Evolutionary conservation across 2,329 filamentous ascomycete genomes (phyloP).

Genomic region (Emmonsiellopsis sp.): DNA sequence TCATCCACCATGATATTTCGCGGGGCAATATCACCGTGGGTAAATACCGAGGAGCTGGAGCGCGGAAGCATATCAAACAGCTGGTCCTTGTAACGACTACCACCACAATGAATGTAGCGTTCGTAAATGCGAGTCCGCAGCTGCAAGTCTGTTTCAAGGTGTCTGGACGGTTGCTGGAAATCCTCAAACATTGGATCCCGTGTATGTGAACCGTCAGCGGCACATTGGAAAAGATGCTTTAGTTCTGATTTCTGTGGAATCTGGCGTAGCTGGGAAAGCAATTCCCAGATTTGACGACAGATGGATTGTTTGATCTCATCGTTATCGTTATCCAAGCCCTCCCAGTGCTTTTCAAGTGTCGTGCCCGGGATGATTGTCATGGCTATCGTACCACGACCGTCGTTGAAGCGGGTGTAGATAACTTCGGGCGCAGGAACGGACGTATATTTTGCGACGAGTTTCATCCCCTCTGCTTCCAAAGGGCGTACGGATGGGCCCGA

Average conservation of each 20-base stretch:
- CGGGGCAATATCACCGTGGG: conserved; percentile 24
- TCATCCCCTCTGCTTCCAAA: neutral
- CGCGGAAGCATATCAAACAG: conserved; percentile 16
- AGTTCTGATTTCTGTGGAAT: conserved; percentile 12
- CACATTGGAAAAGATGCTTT: conserved; percentile 14
- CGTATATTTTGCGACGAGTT: conserved; percentile 7
- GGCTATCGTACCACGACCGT: conserved; percentile 4
- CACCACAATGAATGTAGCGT: conserved; percentile 16
- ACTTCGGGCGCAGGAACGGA: conserved; percentile 14
- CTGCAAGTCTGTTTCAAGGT: conserved; percentile 14
- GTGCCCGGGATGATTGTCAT: conserved; percentile 12
- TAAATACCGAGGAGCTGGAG: conserved; percentile 19
- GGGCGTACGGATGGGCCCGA: neutral
- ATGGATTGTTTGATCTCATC: conserved; percentile 13
- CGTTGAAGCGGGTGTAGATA: conserved; percentile 1
- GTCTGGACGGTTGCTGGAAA: conserved; percentile 10
- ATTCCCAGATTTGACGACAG: conserved; percentile 15
- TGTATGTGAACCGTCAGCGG: conserved; percentile 16
- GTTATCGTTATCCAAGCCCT: conserved; percentile 11
- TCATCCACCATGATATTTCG: conserved; percentile 24
- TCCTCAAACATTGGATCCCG: conserved; percentile 14
- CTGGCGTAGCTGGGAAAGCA: conserved; percentile 11
- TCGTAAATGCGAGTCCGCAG: conserved; percentile 18
- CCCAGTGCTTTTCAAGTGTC: conserved; percentile 11
- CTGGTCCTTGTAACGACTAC: conserved; percentile 12